These are phyloP conservation scores for Pythium phragmiticola DNA, from an alignment of 352 stramenopile genomes.

Conservation along the genomic window DNA sequence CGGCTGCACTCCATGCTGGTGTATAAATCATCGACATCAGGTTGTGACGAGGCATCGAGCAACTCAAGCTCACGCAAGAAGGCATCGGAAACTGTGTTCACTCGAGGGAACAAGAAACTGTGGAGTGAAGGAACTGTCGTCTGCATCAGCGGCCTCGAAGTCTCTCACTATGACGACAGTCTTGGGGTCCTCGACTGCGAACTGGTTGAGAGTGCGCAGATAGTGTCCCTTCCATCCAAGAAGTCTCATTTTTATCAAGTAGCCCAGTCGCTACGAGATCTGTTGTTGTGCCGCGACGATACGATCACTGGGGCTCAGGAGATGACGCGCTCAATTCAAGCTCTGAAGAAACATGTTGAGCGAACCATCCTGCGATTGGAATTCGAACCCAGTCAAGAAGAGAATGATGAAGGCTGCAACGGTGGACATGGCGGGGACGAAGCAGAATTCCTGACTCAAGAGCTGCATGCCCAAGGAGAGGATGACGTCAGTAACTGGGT, in stretches of 20 bases:
- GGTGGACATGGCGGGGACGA: slow-evolving; percentile 24
- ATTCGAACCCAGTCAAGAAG: slow-evolving; percentile 39
- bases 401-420: slow-evolving; percentile 5
- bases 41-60: not conserved
- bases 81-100: slow-evolving; percentile 38
- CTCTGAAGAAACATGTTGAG: slow-evolving; percentile 51
- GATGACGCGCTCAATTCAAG: slow-evolving; percentile 26
- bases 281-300: not conserved
- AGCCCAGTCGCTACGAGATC: slow-evolving; percentile 21
- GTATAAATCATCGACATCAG: not conserved
- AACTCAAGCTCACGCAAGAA: slow-evolving; percentile 22
- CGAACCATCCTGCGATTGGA: slow-evolving; percentile 43
- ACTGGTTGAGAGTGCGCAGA: slow-evolving; percentile 51
- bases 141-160: slow-evolving; percentile 52
- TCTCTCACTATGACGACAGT: slow-evolving; percentile 66
- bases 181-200: slow-evolving; percentile 55
- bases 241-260: slow-evolving; percentile 50
- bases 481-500: slow-evolving; percentile 15
- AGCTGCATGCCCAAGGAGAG: slow-evolving; percentile 39
- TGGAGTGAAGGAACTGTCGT: slow-evolving; percentile 58
- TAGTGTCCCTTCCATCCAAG: slow-evolving; percentile 56
- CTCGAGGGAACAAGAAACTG: slow-evolving; percentile 42
- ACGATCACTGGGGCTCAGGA: not conserved
- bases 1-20: slow-evolving; percentile 29
- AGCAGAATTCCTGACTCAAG: slow-evolving; percentile 53